Evolutionary conservation across 257 asterid species (phyloP).

Genomic region (Scutellaria minor): DNA sequence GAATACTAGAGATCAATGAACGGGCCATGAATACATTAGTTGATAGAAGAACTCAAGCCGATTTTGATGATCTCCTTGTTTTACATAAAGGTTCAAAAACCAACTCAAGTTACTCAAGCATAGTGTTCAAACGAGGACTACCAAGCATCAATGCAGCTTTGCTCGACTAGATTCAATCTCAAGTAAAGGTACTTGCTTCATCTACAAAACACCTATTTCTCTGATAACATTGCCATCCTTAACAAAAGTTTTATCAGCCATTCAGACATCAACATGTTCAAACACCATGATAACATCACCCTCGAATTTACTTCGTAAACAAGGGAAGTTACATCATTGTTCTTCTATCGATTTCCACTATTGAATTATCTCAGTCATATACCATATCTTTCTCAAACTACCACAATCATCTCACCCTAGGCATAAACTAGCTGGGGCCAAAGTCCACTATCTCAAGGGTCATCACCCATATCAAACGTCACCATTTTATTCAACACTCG

Average conservation of each 20-base stretch:
- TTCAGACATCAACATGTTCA: background rate
- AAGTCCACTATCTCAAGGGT: conserved; percentile 1
- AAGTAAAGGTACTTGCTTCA: background rate
- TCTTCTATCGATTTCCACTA: background rate
- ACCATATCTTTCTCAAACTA: conserved; percentile 7
- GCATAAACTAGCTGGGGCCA: conserved; percentile 10
- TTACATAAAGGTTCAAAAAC: background rate
- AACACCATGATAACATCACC: background rate
- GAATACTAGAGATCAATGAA: background rate
- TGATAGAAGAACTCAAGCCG: no score
- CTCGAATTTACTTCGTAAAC: background rate
- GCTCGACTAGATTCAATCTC: background rate
- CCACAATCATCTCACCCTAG: conserved; percentile 14
- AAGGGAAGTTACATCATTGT: background rate
- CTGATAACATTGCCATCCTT: background rate
- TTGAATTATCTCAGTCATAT: conserved; percentile 4
- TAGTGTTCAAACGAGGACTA: background rate
- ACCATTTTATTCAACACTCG: background rate
- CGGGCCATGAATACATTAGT: background rate
- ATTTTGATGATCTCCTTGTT: conserved; percentile 12
- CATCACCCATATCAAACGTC: background rate
- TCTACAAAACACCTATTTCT: background rate
- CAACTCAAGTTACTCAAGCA: conserved; percentile 19
- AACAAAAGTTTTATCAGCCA: background rate
- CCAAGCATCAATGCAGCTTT: background rate